Percentiles rank a stretch among this genome's conserved stretches.
These are phyloP conservation scores for Melaleuca alternifolia DNA, from an alignment of 345 rosid species.

Conservation along the genomic window DNA sequence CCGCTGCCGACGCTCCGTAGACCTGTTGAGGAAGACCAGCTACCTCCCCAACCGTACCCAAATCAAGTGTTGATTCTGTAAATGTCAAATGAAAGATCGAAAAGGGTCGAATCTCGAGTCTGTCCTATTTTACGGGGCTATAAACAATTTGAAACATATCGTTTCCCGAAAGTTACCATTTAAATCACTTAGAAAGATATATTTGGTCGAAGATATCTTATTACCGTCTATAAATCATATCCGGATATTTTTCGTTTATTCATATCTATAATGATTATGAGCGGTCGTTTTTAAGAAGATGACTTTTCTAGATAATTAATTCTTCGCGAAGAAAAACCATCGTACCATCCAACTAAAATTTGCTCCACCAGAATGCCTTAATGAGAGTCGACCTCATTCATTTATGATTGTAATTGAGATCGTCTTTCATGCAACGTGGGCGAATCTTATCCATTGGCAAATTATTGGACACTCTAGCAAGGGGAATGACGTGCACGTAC, in stretches of 20 bases:
- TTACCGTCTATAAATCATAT: neutral
- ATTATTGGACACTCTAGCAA: neutral
- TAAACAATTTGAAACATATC: neutral
- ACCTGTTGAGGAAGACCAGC: neutral
- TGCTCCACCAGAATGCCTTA: neutral
- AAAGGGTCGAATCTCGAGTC: neutral
- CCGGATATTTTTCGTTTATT: rapidly evolving
- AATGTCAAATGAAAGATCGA: neutral
- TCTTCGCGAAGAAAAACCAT: rapidly evolving
- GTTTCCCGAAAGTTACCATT: neutral
- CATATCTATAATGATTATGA: rapidly evolving
- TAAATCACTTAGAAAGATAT: neutral
- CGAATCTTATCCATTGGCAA: neutral
- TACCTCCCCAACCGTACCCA: neutral
- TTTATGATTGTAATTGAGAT: neutral
- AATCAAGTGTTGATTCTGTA: neutral
- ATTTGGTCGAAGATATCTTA: neutral
- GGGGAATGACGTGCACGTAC: neutral
- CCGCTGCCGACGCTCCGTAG: neutral
- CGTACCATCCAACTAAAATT: neutral
- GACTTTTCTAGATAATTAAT: neutral
- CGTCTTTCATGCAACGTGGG: rapidly evolving
- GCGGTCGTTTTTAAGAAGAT: neutral
- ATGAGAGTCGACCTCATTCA: neutral
- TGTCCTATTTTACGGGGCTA: neutral